A percentile compares a stretch with the other conserved stretches of the same genome.
Conservation (phyloP, 306 rosid genomes). For the Prunus mume region DNA sequence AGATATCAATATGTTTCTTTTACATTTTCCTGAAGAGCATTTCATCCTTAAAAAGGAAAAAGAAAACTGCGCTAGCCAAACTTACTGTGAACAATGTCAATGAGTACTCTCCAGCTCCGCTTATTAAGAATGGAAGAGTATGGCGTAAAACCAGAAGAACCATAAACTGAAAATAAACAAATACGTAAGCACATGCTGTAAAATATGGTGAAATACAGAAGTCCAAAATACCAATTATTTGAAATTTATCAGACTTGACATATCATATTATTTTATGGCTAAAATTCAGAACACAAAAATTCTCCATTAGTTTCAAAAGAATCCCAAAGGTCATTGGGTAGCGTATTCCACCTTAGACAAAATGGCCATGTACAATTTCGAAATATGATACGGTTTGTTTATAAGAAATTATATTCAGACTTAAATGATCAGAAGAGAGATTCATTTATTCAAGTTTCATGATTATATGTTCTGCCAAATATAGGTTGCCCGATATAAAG, state of each 20-base stretch:
- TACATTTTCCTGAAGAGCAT: background rate
- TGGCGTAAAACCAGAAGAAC: slow-evolving; percentile 70
- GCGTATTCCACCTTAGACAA: too few relatives aligned
- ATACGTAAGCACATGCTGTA: background rate
- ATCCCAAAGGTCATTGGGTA: too few relatives aligned
- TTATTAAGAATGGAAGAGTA: slow-evolving; percentile 57
- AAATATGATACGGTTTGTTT: too few relatives aligned
- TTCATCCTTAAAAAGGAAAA: background rate
- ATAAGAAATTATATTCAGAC: too few relatives aligned
- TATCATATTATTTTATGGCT: background rate
- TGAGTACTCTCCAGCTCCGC: slow-evolving; percentile 52
- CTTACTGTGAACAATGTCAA: slow-evolving; percentile 51
- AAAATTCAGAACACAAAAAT: background rate
- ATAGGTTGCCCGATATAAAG: too few relatives aligned
- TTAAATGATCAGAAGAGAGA: too few relatives aligned
- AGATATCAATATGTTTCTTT: background rate
- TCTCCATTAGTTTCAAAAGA: background rate
- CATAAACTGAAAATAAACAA: slow-evolving; percentile 53
- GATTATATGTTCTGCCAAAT: too few relatives aligned
- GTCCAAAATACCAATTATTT: background rate
- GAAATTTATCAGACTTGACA: background rate
- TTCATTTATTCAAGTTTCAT: too few relatives aligned
- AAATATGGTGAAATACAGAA: background rate
- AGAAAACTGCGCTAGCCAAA: background rate
- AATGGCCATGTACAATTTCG: background rate